A percentile compares a stretch with the other conserved stretches of the same genome.
phyloP scores from a whole-genome alignment of 2,329 filamentous ascomycete species.

The Fusarium domesticum region DNA sequence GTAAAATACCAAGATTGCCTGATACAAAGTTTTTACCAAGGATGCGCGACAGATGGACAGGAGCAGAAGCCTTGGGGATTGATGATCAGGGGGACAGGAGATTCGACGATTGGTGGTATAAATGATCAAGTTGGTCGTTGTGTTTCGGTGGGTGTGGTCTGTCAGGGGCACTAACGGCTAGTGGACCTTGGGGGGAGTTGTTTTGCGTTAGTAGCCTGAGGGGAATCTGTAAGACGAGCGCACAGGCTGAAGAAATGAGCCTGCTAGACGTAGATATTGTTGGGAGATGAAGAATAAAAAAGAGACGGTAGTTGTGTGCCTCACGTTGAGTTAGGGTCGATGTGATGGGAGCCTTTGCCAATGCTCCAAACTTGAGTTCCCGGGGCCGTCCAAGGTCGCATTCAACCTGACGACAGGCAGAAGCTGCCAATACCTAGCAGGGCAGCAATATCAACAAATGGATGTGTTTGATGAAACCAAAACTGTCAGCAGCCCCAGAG shows the following conservation, averaged over 20 bases:
- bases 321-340: not conserved
- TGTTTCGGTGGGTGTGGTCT: conserved; percentile 5
- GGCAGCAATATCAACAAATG: not conserved
- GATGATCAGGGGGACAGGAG: conserved; percentile 8
- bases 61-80: conserved; percentile 2
- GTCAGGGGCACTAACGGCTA: conserved; percentile 10
- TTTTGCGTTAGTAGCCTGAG: not conserved
- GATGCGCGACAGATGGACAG: conserved; percentile 4
- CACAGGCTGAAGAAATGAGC: not conserved
- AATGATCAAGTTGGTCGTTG: conserved; percentile 11
- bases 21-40: conserved; percentile 4
- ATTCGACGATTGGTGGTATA: conserved; percentile 23
- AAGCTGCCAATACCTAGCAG: too few relatives aligned
- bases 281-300: not conserved
- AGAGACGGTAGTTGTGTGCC: not conserved
- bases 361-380: too few relatives aligned
- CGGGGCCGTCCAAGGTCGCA: too few relatives aligned
- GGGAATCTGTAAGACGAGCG: not conserved
- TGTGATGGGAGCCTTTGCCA: not conserved
- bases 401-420: too few relatives aligned
- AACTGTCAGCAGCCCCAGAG: not conserved
- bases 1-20: too few relatives aligned
- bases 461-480: not conserved
- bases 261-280: not conserved
- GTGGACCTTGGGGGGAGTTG: conserved; percentile 1